Evolutionary conservation across 2,329 filamentous ascomycete genomes (phyloP), one percentile per base, ranked within the genome.

Genomic region (Cladosporium sp.): DNA sequence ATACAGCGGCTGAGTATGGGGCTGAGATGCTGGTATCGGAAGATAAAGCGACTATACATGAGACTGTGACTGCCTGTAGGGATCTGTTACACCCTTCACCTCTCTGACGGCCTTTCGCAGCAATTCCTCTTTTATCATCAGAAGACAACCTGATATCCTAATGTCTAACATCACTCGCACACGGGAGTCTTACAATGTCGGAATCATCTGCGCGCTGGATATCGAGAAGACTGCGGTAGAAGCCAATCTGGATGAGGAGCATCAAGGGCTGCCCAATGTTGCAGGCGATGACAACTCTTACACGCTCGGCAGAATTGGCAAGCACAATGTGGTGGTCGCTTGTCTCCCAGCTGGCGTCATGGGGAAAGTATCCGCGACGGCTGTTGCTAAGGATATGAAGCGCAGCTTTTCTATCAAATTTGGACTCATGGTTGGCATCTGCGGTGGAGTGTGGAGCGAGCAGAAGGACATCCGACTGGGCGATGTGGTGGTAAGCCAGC

Each of bases 291-390:
- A 54, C 13, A 63, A 61, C 41, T 48, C n/a, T 10, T 63, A 63
- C 50, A 59, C 53, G 10, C 53, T 58, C 13, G 63, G 63, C 1
- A 43, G 49, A 5, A 58, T 63, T 22, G 60, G 54, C 16, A 32
- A 43, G 10, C 63, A 64, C 44, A 61, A 66, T 46, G 59, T 63
- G n/a, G 62, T 61, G 6, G 49, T 64, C 18, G 60, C 60, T 2
- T 57, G 50, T 22, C 54, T 65, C 5, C 58, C 61, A 0, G 56
- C 56, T 9, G 63, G 61, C 8, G 45, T 32, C 2, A 52, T 31
- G 9, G 62, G 63, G 1, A 59, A 49, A 4, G 52, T 35, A 9
- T 57, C 59, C 13, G 63, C 63, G 3, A 49, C 60, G 3, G 46
- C 50, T 3, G 55, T 58, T 11, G 62, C 60, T 3, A 56, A 43